Evolutionary conservation across 1,139 yeast species (phyloP).

Genomic region (Saccharomyces hybrid): DNA sequence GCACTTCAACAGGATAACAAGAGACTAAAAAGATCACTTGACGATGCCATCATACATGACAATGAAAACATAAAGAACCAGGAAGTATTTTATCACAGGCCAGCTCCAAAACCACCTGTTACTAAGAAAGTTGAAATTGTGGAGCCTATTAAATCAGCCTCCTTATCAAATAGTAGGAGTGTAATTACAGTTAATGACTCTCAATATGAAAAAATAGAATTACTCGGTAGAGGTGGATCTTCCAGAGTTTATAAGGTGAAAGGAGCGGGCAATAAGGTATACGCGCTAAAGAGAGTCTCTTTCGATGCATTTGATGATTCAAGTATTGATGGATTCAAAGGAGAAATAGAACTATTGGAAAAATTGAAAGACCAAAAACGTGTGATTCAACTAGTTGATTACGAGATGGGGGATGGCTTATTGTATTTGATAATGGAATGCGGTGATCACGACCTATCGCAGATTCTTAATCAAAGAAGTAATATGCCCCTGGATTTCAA

Average conservation of each 20-base stretch:
- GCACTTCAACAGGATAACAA: slow-evolving; percentile 4
- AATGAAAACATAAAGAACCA: not conserved
- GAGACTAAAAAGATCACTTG: not conserved
- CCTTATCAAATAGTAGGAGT: slow-evolving; percentile 13
- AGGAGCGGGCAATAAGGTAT: slow-evolving; percentile 47
- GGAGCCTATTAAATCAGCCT: slow-evolving; percentile 18
- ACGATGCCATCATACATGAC: not conserved
- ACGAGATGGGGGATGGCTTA: slow-evolving; percentile 57
- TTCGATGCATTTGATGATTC: slow-evolving; percentile 74
- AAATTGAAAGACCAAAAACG: slow-evolving; percentile 56
- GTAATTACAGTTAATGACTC: slow-evolving; percentile 45
- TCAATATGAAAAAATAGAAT: slow-evolving; percentile 66
- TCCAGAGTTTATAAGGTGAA: slow-evolving; percentile 85
- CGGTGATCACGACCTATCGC: slow-evolving; percentile 88
- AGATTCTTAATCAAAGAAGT: slow-evolving; percentile 57
- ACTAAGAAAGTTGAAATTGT: slow-evolving; percentile 24
- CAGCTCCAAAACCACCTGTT: slow-evolving; percentile 5
- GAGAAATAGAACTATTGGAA: slow-evolving; percentile 73
- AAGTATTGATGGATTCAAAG: slow-evolving; percentile 72
- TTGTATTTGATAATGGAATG: slow-evolving; percentile 85
- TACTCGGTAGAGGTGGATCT: slow-evolving; percentile 87
- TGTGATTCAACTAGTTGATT: slow-evolving; percentile 73
- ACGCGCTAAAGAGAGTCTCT: slow-evolving; percentile 76
- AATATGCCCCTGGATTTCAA: slow-evolving; percentile 56
- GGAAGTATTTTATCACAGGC: slow-evolving; percentile 7